These are phyloP conservation scores for Candida gorgasii DNA, from an alignment of 805 yeast genomes.

Conservation along the genomic window DNA sequence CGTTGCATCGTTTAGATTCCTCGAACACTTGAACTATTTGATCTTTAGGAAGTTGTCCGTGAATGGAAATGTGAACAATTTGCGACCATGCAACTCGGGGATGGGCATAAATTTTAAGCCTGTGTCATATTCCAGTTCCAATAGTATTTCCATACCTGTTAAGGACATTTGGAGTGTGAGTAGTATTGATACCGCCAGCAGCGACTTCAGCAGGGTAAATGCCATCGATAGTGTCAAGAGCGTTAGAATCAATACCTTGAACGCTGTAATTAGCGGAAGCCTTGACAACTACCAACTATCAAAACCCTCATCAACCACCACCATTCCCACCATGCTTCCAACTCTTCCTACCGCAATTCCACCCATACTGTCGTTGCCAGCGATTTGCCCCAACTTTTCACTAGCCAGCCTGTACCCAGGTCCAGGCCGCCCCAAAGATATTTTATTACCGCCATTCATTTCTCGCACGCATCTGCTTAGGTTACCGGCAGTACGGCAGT, in stretches of 20 bases:
- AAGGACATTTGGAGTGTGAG: neutral
- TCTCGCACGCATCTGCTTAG: neutral
- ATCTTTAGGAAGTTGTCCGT: conserved; percentile 1
- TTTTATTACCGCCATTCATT: conserved; percentile 2
- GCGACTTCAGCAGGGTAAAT: neutral
- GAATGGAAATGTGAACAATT: too few species aligned
- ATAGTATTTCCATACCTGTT: conserved; percentile 1
- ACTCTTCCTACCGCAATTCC: neutral
- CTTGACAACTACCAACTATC: conserved; percentile 5
- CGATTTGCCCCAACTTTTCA: conserved; percentile 2
- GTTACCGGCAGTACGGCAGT: neutral
- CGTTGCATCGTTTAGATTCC: neutral
- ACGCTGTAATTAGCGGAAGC: neutral
- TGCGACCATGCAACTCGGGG: neutral
- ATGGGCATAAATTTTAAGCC: neutral
- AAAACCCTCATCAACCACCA: conserved; percentile 1
- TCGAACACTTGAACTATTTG: conserved; percentile 2
- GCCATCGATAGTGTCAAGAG: conserved; percentile 1
- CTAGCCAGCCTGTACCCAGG: conserved; percentile 1
- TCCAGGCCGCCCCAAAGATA: neutral
- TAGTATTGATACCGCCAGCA: neutral
- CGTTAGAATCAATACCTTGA: conserved; percentile 3
- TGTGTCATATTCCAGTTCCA: conserved; percentile 1
- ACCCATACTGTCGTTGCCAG: conserved; percentile 1
- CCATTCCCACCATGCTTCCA: too few species aligned